Base-by-base conservation (phyloP, 2,329 filamentous ascomycete species). In the Penicillium sp. region DNA sequence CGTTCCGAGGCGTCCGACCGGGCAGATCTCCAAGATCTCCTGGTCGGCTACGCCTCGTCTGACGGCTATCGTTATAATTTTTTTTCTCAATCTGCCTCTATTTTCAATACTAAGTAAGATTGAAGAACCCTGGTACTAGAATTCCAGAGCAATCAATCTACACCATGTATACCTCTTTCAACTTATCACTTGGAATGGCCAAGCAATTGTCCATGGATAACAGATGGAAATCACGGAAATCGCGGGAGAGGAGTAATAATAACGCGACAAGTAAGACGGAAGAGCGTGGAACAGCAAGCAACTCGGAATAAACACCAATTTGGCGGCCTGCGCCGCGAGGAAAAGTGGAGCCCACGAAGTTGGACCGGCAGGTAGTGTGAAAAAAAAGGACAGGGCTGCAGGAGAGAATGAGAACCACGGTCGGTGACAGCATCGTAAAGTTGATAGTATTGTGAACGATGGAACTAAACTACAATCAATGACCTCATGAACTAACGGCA, bases 301-400 rank as follows among this genome's bases (percentile, higher is more conserved):
- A 58, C 54, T 63, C 62, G 62, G 67, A 48, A 58, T 60, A 57
- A 57, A 58, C 55, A 62, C 62, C 62, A 60, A 67, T 64, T 55
- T 65, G 66, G 67, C 59, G 65, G 63, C 52, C 40, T 67, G 61
- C 60, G 57, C 65, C 66, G 62, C 65, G 54, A 49, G 42, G 38
- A 63, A 59, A 65, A 61, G 63, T 66, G 64, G 64, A 66, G 6
- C 58, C 30, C 54, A 59, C 45, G 54, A 52, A 30, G 38, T 37
- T 42, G 28, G 52, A 42, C 52, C 49, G 49, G 35, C 35, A 52
- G 7, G 30, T 19, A 10, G 22, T 19, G 42, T 19, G 42, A 53
- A 26, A 46, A 46, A 46, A 46, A 28, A 26, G n/a, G n/a, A 46
- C 43, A 22, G 40, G 10, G 40, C 40, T 26, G 43, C 43, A 46